Conservation (phyloP, 441 rosid genomes). For the Capsella rubella region DNA sequence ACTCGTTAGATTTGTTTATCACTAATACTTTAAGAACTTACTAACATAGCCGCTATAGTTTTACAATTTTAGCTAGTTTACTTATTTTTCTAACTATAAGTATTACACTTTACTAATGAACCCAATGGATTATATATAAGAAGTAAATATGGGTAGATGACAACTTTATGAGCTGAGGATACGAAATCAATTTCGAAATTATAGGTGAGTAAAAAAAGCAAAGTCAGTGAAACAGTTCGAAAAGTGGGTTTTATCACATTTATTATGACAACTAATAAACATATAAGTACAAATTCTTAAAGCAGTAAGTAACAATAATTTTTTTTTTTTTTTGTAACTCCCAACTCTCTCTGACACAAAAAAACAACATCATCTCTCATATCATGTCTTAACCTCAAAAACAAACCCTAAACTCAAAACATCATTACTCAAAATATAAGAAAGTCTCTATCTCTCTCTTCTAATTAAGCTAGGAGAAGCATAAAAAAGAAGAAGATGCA, state of each 20-base stretch:
- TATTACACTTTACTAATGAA: background rate
- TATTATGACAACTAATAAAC: conserved; percentile 40
- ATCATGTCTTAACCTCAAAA: conserved; percentile 32
- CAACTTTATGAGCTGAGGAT: conserved; percentile 28
- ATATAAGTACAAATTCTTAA: conserved; percentile 41
- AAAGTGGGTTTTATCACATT: conserved; percentile 38
- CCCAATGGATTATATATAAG: background rate
- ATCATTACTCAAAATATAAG: conserved; percentile 18
- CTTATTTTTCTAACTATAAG: background rate
- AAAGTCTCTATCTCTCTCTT: background rate
- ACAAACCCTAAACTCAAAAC: conserved; percentile 29
- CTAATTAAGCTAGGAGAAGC: conserved; percentile 16
- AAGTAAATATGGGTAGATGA: conserved; percentile 14
- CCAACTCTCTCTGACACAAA: conserved; percentile 47
- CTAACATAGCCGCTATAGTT: no score
- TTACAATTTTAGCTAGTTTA: background rate
- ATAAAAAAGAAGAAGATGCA: conserved; percentile 24
- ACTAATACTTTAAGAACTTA: no score
- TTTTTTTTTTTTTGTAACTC: conserved; percentile 36
- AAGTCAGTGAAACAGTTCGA: conserved; percentile 38
- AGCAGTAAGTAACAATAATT: conserved; percentile 32
- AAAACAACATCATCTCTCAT: conserved; percentile 21
- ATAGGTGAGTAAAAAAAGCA: conserved; percentile 17
- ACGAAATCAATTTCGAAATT: conserved; percentile 23
- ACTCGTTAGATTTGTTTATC: no score